Evolutionary conservation across 768 basidiomycete species (phyloP), one percentile per base, ranked within the genome.

Genomic region (Epithele typhae): DNA sequence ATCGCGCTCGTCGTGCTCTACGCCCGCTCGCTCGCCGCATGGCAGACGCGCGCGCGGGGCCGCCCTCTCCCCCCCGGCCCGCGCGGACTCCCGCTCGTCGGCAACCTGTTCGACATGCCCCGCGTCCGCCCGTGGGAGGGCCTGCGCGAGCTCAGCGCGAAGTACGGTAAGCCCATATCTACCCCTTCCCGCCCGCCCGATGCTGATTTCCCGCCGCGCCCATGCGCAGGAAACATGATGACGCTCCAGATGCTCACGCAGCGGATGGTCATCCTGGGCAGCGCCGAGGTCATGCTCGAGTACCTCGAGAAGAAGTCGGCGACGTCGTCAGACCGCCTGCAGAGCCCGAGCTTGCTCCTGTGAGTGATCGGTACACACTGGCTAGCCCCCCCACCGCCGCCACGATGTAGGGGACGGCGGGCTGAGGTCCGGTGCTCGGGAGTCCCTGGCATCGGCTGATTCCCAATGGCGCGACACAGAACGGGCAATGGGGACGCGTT

Each of bases 241-340:
- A 6, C 14, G 9, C 12, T 40, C 22, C 18, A 15, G 23, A 23
- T 40, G 6, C 10, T 30, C 10, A 15, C 15, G 3, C 25, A 21
- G 25, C 15, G 12, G n/a, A 8, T 41, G n/a, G 17, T 41, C n/a
- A 25, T 41, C 11, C 23, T 41, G 17, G 17, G 17, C 25, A 68
- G 68, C 14, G 63, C 62, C 17, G 64, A 62, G 41, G 60, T 66
- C 9, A 71, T 66, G 3, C 51, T 61, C 22, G 74, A 75, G 25
- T 62, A 79, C 9, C 64, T 81, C 24, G 75, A 76, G 30, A 57
- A 60, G 18, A 69, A 74, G 5, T 71, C 75, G 2, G 56, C 54
- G 7, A 69, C 72, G 30, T 77, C 77, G 47, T 76, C 76, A 2
- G 75, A 75, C 49, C 69, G 79, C 3, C 78, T 76, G 23, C 39